Evolutionary conservation across 139 green algal genomes (phyloP), one percentile per base, ranked within the genome.

Genomic region (Chlamydomonas sp.): DNA sequence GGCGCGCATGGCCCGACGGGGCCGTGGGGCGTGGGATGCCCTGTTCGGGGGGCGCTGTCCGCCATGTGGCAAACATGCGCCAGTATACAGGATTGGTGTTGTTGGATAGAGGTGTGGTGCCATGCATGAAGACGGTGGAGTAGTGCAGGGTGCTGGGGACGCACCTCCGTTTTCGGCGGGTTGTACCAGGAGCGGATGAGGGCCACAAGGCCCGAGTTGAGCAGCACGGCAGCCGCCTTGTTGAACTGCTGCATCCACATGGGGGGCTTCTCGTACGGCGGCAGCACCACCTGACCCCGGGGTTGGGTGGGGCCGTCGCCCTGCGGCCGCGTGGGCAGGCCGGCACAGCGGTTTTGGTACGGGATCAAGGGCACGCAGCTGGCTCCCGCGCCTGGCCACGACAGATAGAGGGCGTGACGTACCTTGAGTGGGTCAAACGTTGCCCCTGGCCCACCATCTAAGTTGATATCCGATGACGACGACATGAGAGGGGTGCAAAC

Each of bases 131-230:
- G 10, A 57, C 15, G 60, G 78, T 83, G 60, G 3, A 7, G 78
- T 4, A 18, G 57, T 14, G n/a, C 81, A 68, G 66, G 31, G 49
- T 75, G 5, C 68, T 75, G 63, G 31, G 17, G 76, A 6, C 62
- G 12, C 58, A 83, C 78, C 78, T 73, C 78, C 4, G 63, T 3
- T 1, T 5, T 20, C 20, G 77, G 57, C 59, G 62, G 77, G 49
- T 66, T 83, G 49, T 58, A 17, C 57, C 58, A 73, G n/a, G 59
- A 71, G 5, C 77, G 64, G 69, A 81, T 15, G 2, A 89, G 78
- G 8, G 85, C 83, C 59, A 80, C 72, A 14, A 87, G 4, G 15
- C 83, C 74, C 4, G 57, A 61, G 62, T 80, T 82, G 63, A 88
- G 77, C 12, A 80, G 1, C 4, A 80, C 20, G 63, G 57, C 77